These are phyloP conservation scores for Musa schizocarpa DNA, from an alignment of 176 grass and related monocot genomes.

Conservation along the genomic window DNA sequence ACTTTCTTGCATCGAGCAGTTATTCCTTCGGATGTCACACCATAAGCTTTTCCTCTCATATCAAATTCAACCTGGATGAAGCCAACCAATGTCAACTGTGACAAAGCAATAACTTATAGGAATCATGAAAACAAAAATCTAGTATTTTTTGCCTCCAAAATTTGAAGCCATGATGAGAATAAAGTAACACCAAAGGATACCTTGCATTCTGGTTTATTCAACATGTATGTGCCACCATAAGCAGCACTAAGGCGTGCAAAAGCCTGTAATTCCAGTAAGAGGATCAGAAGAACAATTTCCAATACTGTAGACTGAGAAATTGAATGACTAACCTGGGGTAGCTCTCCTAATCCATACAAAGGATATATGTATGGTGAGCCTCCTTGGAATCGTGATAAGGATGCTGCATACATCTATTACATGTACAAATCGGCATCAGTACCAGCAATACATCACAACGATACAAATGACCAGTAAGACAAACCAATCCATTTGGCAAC, in stretches of 20 bases:
- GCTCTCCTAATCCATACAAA: slow-evolving; percentile 74
- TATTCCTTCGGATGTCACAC: slow-evolving; percentile 87
- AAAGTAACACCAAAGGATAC: slow-evolving; percentile 24
- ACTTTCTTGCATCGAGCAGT: slow-evolving; percentile 94
- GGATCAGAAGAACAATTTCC: not conserved
- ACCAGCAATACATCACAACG: not conserved
- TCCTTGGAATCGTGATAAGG: slow-evolving; percentile 79
- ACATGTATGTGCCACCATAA: slow-evolving; percentile 97
- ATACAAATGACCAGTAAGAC: not conserved
- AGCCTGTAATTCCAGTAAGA: slow-evolving; percentile 36
- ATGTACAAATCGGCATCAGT: slow-evolving; percentile 1
- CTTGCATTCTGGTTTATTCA: slow-evolving; percentile 95
- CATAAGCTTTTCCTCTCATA: slow-evolving; percentile 89
- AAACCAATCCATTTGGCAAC: not conserved
- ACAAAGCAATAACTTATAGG: not conserved
- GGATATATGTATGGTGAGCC: slow-evolving; percentile 93
- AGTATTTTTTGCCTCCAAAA: not conserved
- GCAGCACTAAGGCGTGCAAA: slow-evolving; percentile 95
- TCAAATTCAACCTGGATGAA: slow-evolving; percentile 70
- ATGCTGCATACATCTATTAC: slow-evolving; percentile 68
- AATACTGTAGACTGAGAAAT: not conserved
- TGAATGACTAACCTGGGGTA: slow-evolving; percentile 64
- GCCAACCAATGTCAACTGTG: not conserved
- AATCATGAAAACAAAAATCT: not conserved
- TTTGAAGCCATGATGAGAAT: slow-evolving; percentile 9